Conservation (phyloP, 176 grass and related monocot genomes). For the Ensete ventricosum region DNA sequence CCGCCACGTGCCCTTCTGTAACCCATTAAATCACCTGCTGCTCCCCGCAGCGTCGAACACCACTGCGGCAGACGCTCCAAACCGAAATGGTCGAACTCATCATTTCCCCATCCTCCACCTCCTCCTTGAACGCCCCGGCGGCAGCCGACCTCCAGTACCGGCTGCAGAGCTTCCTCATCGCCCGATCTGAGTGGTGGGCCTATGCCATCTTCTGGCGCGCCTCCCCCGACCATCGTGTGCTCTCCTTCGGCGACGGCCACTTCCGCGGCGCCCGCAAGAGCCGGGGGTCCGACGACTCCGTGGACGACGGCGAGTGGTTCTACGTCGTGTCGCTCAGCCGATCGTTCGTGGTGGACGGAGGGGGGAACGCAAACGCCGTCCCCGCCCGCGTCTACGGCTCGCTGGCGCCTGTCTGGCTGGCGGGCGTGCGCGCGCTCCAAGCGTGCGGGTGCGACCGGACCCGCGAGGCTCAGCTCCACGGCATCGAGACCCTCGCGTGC, state of each 20-base stretch:
- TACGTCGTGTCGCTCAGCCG: conserved; percentile 7
- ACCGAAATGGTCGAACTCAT: neutral
- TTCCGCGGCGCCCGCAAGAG: conserved; percentile 10
- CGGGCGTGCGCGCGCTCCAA: conserved; percentile 1
- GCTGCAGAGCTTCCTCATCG: conserved; percentile 22
- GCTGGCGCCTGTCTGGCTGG: neutral
- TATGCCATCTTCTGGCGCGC: conserved; percentile 41
- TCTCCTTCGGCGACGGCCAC: conserved; percentile 28
- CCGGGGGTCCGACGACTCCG: neutral
- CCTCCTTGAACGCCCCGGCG: neutral
- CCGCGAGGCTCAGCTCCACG: conserved; percentile 3
- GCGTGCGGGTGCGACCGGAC: neutral
- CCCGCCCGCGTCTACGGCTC: neutral
- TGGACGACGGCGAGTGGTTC: conserved; percentile 2
- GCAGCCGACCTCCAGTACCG: conserved; percentile 1
- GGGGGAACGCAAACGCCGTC: neutral
- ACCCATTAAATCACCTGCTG: no score
- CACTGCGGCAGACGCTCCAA: no score
- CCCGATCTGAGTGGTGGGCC: conserved; percentile 12
- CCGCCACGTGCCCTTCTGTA: no score
- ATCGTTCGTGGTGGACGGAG: neutral
- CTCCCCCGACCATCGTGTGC: neutral
- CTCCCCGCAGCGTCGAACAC: no score
- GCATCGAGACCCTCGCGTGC: conserved; percentile 3
- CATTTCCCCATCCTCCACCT: neutral